Evolutionary conservation across 192 early-diverging fungal genomes (phyloP), one percentile per base, ranked within the genome.

Genomic region (Coemansia asiatica): DNA sequence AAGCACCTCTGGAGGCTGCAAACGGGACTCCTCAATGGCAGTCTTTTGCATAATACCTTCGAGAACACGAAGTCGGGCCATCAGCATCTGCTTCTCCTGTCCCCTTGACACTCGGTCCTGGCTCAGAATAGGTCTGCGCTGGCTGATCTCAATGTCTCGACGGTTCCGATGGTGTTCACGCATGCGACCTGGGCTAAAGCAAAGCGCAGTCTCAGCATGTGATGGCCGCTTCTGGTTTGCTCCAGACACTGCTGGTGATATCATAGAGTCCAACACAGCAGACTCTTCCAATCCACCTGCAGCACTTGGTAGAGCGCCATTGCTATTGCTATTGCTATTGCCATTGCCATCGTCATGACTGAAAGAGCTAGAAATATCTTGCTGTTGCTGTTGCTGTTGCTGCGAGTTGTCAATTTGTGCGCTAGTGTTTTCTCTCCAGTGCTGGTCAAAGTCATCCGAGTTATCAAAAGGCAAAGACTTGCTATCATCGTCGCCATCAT

Each of bases 11-110:
- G 72, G 68, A 18, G 78, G 78, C 66, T 72, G 72, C 47, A 74
- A 54, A 2, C 78, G 78, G 13, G 78, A 68, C 28, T 75, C 72
- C 27, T 72, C 72, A 1, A 81, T 74, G n/a, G 68, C 63, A 3
- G 65, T 21, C 55, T 66, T 71, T 35, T 81, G 78, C 19, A 81
- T 68, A 63, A 81, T 74, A n/a, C 56, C 51, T 49, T 81, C 78
- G 15, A 75, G 60, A 38, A 81, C 69, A 26, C 78, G 78, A 58
- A 75, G 50, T 1, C 66, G 68, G 25, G 72, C 66, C 55, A 81
- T 53, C 27, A 72, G 26, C 57, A 72, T 57, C 18, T 47, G 61
- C 58, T 74, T 74, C 36, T 74, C 77, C 15, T 68, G 60, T 18
- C 27, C 50, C 36, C 40, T 59, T 10, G 51, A 13, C 21, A 33